phyloP scores from a whole-genome alignment of 306 rosid species.

The Sophora flavescens region DNA sequence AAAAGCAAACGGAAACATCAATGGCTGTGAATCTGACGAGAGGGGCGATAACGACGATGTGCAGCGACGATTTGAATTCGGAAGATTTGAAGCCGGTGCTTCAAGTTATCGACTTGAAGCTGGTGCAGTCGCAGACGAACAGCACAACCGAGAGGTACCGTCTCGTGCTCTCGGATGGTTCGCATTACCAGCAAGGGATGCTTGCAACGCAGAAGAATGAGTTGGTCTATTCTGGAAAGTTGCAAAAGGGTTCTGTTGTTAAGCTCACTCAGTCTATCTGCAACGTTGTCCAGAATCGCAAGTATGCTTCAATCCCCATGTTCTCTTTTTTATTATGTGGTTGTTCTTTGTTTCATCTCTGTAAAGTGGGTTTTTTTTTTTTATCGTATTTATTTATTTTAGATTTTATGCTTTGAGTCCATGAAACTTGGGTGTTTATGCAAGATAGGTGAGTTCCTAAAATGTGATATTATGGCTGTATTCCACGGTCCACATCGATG shows the following conservation, averaged over 20 bases:
- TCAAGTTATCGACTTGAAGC: conserved; percentile 72
- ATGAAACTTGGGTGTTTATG: background rate
- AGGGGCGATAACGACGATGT: conserved; percentile 64
- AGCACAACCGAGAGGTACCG: conserved; percentile 64
- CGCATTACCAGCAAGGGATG: conserved; percentile 74
- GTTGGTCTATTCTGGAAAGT: conserved; percentile 55
- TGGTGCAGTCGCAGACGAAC: conserved; percentile 56
- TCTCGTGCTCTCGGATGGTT: conserved; percentile 74
- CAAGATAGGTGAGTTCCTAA: background rate
- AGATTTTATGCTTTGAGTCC: background rate
- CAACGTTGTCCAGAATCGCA: conserved; percentile 69
- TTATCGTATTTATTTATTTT: too few relatives aligned
- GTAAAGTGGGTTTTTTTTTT: background rate
- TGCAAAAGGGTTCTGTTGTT: conserved; percentile 76
- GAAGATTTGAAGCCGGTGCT: conserved; percentile 62
- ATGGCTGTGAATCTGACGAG: conserved; percentile 65
- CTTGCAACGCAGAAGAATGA: conserved; percentile 71
- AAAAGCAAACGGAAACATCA: background rate
- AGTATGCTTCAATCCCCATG: conserved; percentile 50
- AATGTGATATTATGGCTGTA: background rate
- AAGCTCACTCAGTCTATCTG: conserved; percentile 61
- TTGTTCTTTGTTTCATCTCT: too few relatives aligned
- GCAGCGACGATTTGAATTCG: conserved; percentile 43
- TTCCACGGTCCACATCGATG: background rate
- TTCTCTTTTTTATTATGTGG: too few relatives aligned